A percentile compares a stretch with the other conserved stretches of the same genome.
phyloP scores from a whole-genome alignment of 176 grass and related monocot genomes.

The Paspalum notatum region DNA sequence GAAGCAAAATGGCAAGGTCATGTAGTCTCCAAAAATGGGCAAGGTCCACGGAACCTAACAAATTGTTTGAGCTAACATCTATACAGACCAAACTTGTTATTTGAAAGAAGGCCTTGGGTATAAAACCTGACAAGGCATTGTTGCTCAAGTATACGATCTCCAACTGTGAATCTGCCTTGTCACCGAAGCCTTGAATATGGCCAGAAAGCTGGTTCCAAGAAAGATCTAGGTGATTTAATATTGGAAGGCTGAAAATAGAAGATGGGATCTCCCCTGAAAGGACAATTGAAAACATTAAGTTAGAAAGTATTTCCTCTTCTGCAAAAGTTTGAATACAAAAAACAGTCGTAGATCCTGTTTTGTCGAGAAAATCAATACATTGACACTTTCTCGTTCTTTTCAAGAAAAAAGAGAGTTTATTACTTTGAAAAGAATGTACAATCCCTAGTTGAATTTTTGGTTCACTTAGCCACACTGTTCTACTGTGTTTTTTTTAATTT shows the following conservation, averaged over 20 bases:
- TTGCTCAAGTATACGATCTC: not conserved
- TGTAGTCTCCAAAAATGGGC: not conserved
- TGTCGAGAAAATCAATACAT: not conserved
- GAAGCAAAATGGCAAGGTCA: not conserved
- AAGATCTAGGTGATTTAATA: not conserved
- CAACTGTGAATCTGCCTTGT: not conserved
- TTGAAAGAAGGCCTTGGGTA: conserved; percentile 21
- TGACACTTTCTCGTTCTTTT: no score
- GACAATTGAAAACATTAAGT: not conserved
- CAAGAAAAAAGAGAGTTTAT: no score
- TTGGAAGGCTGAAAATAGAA: conserved; percentile 1
- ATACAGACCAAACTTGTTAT: not conserved
- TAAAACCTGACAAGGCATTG: not conserved
- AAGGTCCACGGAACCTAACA: conserved; percentile 36
- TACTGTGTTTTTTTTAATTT: no score
- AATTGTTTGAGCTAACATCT: conserved; percentile 12
- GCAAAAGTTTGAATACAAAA: not conserved
- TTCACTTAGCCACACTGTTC: no score
- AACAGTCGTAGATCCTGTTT: not conserved
- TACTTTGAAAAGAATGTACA: no score
- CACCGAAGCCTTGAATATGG: not conserved
- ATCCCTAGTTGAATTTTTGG: no score
- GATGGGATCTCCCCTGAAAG: conserved; percentile 4
- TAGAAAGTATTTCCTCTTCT: not conserved
- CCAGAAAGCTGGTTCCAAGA: conserved; percentile 16